These are phyloP conservation scores for Penicillium canariense DNA, from an alignment of 495 filamentous ascomycete species.

Conservation along the genomic window DNA sequence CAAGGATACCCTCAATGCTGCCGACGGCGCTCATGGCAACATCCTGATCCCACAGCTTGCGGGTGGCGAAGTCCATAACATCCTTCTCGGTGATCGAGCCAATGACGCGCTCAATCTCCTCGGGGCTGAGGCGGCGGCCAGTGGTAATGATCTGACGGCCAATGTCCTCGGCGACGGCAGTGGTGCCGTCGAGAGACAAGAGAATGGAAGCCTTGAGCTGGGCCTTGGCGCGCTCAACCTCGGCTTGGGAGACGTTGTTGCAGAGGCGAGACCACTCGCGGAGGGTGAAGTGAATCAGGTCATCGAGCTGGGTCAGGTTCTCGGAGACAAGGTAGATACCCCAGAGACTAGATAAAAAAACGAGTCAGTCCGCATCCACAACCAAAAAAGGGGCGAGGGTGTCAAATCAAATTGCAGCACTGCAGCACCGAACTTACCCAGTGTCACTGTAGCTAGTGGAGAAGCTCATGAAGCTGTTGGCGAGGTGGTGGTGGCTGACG, in stretches of 20 bases:
- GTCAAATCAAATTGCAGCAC: too few species aligned
- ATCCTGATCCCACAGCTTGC: conserved; percentile 95
- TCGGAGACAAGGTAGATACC: conserved; percentile 98
- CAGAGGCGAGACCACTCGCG: conserved; percentile 96
- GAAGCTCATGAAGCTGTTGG: conserved; percentile 99
- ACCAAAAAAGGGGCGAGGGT: too few species aligned
- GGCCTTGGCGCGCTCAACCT: conserved; percentile 97
- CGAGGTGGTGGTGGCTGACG: conserved; percentile 87
- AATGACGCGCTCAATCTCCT: conserved; percentile 91
- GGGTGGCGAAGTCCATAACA: conserved; percentile 88
- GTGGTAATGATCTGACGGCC: conserved; percentile 98
- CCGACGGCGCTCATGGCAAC: conserved; percentile 90
- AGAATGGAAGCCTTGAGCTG: conserved; percentile 98
- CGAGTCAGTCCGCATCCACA: neutral
- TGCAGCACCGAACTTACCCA: conserved; percentile 62
- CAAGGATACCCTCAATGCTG: conserved; percentile 83
- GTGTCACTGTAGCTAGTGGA: conserved; percentile 99
- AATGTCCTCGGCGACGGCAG: conserved; percentile 96
- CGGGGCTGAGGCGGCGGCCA: conserved; percentile 81
- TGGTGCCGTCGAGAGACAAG: conserved; percentile 94
- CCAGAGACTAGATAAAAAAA: conserved; percentile 71
- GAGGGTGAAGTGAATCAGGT: conserved; percentile 96
- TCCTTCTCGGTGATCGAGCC: conserved; percentile 91
- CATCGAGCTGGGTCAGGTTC: conserved; percentile 80
- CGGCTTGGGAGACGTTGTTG: conserved; percentile 77